Conservation (phyloP, 2,329 filamentous ascomycete genomes). For the Alternaria arbusti region DNA sequence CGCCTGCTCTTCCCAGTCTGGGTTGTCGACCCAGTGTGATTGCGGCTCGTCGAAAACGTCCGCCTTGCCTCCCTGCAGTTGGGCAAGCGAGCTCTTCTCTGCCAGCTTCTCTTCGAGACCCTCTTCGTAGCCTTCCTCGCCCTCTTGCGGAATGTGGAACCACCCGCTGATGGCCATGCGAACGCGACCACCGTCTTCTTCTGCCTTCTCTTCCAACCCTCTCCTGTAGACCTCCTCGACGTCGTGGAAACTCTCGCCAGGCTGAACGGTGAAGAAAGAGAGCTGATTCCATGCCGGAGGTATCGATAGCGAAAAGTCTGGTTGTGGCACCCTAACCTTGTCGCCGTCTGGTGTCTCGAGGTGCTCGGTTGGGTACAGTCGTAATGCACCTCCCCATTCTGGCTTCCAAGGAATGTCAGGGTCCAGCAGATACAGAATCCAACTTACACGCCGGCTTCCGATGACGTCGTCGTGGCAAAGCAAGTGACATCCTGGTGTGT, state of each 20-base stretch:
- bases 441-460: slow-evolving; percentile 93
- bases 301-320: slow-evolving; percentile 81
- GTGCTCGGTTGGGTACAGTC: slow-evolving; percentile 77
- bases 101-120: slow-evolving; percentile 88
- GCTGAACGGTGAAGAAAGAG: slow-evolving; percentile 97
- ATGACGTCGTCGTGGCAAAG: slow-evolving; percentile 99
- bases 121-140: slow-evolving; percentile 88
- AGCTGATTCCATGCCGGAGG: slow-evolving; percentile 97
- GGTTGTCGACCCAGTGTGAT: slow-evolving; percentile 59
- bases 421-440: slow-evolving; percentile 94
- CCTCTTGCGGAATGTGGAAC: slow-evolving; percentile 97
- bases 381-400: slow-evolving; percentile 90
- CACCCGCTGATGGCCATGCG: slow-evolving; percentile 98
- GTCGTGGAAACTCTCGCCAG: slow-evolving; percentile 98
- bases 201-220: slow-evolving; percentile 64
- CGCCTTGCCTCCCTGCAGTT: slow-evolving; percentile 83
- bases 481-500: slow-evolving; percentile 93
- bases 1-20: slow-evolving; percentile 41
- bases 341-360: slow-evolving; percentile 72
- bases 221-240: slow-evolving; percentile 94
- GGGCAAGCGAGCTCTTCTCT: slow-evolving; percentile 87
- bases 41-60: slow-evolving; percentile 87
- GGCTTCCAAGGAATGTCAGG: slow-evolving; percentile 89
- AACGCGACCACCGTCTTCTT: slow-evolving; percentile 75
- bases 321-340: slow-evolving; percentile 77